A percentile compares a stretch with the other conserved stretches of the same genome.
These are phyloP conservation scores for Thalassia testudinum DNA, from an alignment of 116 monocot genomes.

Conservation along the genomic window DNA sequence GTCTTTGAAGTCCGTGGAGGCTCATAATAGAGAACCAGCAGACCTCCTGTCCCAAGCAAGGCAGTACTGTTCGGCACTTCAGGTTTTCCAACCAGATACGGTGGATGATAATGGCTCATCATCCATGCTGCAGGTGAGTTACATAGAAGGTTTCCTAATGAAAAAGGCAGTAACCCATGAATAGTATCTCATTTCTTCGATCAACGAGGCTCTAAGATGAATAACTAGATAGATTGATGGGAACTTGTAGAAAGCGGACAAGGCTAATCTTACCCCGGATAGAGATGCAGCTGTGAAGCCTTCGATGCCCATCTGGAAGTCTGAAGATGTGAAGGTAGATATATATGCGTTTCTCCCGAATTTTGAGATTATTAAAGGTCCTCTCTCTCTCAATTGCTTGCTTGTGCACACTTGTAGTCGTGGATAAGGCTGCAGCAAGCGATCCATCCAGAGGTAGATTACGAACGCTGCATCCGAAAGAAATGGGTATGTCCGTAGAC, in stretches of 20 bases:
- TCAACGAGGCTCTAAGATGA: neutral
- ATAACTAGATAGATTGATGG: neutral
- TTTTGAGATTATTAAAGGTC: neutral
- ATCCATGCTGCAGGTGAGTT: too few relatives aligned
- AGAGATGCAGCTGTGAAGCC: slow-evolving; percentile 13
- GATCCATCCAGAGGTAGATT: slow-evolving; percentile 66
- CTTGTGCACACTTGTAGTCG: slow-evolving; percentile 34
- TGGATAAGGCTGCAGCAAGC: slow-evolving; percentile 80
- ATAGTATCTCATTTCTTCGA: neutral
- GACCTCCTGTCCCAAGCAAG: slow-evolving; percentile 34
- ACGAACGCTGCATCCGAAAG: slow-evolving; percentile 40
- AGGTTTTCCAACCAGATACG: slow-evolving; percentile 20
- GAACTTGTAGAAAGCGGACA: neutral
- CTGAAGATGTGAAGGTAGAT: slow-evolving; percentile 58
- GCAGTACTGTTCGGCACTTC: slow-evolving; percentile 42
- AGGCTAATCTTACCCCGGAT: neutral
- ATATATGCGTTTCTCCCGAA: neutral
- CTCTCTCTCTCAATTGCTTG: neutral
- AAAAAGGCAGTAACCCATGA: too few relatives aligned
- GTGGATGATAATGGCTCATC: too few relatives aligned
- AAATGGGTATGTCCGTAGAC: slow-evolving; percentile 45
- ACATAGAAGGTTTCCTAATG: too few relatives aligned
- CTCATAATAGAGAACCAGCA: slow-evolving; percentile 17
- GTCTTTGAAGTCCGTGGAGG: too few relatives aligned
- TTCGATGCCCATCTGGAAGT: slow-evolving; percentile 19